These are phyloP conservation scores for Erythrobasidium hasegawianum DNA, from an alignment of 1,284 basidiomycete species.

Conservation along the genomic window DNA sequence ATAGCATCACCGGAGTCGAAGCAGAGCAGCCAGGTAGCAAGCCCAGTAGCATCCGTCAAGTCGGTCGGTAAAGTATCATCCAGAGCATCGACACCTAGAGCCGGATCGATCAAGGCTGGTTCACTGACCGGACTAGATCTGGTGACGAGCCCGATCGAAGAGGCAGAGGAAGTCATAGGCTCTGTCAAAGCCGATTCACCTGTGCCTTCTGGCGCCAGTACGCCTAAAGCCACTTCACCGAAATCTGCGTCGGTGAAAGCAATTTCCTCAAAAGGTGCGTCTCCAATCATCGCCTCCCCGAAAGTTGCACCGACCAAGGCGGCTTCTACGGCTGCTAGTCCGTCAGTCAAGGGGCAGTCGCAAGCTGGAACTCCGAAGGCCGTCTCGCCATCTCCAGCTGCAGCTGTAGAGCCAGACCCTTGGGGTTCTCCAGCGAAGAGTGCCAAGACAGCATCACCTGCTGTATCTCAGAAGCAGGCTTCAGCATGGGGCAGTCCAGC, in stretches of 20 bases:
- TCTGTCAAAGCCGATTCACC: slow-evolving; percentile 9
- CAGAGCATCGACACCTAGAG: background rate
- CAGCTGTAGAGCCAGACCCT: slow-evolving; percentile 6
- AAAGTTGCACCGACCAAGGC: background rate
- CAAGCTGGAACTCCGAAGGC: too few species aligned
- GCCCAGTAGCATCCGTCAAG: background rate
- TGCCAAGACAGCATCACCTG: background rate
- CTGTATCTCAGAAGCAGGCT: background rate
- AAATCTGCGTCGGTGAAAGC: background rate
- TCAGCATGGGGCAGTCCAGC: background rate
- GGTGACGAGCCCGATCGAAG: background rate
- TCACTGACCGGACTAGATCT: background rate
- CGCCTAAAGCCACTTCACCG: background rate
- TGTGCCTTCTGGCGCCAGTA: too few species aligned
- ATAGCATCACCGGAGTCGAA: background rate
- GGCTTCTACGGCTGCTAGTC: background rate
- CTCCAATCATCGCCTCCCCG: background rate
- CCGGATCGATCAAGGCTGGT: background rate
- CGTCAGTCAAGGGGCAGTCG: background rate
- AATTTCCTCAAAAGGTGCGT: background rate
- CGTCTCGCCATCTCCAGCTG: background rate
- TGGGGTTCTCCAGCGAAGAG: slow-evolving; percentile 3
- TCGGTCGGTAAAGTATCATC: background rate
- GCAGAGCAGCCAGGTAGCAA: background rate
- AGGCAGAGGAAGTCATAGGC: slow-evolving; percentile 1